Evolutionary conservation across 306 rosid genomes (phyloP), one percentile per base, ranked within the genome.

Genomic region (Chamaecrista fasciculata): DNA sequence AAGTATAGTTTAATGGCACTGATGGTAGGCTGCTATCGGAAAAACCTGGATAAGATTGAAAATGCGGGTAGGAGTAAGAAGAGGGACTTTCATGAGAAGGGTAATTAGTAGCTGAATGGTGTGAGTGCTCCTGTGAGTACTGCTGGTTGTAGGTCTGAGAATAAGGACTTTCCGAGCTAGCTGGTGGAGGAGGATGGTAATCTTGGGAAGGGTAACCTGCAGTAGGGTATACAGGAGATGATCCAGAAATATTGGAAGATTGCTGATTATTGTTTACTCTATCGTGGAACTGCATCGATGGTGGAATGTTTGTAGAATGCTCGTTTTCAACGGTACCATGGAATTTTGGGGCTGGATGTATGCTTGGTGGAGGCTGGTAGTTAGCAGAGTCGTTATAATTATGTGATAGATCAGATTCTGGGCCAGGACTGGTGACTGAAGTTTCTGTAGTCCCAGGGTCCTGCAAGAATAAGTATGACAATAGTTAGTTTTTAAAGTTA

Each of bases 11-110:
- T 67, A 92, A 44, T n/a, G 99, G 85, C 34, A 81, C 89, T 5
- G 93, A 81, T 6, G 99, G 97, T 62, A 95, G 76, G 74, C 83
- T 91, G 78, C 91, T 89, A 18, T 95, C 97, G 0, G 97, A 61
- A 78, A 91, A 95, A 79, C 99, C 87, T 59, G 99, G 99, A 78
- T 95, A 91, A 28, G 97, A 85, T 82, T 91, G 97, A 74, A 95
- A 95, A 82, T 91, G 79, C 62, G 96, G 82, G 74, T 80, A 91
- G 4, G 85, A 34, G 69, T 52, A 64, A 64, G 85, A 28, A 9
- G 81, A 16, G 43, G 91, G 58, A 52, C 76, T 67, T 37, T 91
- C 99, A 53, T 80, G 83, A 69, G 91, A 72, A 62, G 90, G 83
- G 79, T 69, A 85, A 75, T 78, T 81, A 47, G 74, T 84, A 63